phyloP scores from a whole-genome alignment of 768 basidiomycete genomes.

The Pholiota conissans region DNA sequence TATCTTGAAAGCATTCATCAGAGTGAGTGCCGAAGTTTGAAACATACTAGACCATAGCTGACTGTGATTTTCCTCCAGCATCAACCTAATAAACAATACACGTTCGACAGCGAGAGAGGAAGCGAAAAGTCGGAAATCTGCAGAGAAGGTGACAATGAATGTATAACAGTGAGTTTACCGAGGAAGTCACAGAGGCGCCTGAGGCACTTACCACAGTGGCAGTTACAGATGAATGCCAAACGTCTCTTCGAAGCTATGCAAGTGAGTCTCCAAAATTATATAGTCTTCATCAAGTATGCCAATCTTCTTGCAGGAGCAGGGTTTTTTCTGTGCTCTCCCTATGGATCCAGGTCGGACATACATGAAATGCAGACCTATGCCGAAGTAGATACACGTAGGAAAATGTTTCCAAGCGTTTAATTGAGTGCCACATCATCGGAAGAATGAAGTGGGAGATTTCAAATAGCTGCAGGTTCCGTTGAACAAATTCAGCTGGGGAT shows the following conservation, averaged over 20 bases:
- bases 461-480: too few species aligned
- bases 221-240: constrained; percentile 67
- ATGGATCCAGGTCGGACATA: constrained; percentile 65
- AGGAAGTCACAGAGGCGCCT: neutral
- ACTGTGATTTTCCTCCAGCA: constrained; percentile 30
- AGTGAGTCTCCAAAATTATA: too few species aligned
- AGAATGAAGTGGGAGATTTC: too few species aligned
- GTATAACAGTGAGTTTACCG: constrained; percentile 47
- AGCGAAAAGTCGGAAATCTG: constrained; percentile 61
- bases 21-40: constrained; percentile 26
- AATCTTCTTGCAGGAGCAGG: constrained; percentile 43
- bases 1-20: constrained; percentile 40
- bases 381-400: constrained; percentile 33
- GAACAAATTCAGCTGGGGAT: too few species aligned
- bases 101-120: constrained; percentile 62
- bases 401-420: too few species aligned
- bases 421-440: neutral
- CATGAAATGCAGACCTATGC: constrained; percentile 70
- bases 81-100: constrained; percentile 51
- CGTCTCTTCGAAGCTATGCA: constrained; percentile 73
- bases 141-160: constrained; percentile 50
- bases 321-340: constrained; percentile 70
- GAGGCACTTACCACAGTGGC: neutral
- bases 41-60: neutral
- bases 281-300: too few species aligned